Evolutionary conservation across 1,284 basidiomycete species (phyloP).

Genomic region (Psilocybe mexicana): DNA sequence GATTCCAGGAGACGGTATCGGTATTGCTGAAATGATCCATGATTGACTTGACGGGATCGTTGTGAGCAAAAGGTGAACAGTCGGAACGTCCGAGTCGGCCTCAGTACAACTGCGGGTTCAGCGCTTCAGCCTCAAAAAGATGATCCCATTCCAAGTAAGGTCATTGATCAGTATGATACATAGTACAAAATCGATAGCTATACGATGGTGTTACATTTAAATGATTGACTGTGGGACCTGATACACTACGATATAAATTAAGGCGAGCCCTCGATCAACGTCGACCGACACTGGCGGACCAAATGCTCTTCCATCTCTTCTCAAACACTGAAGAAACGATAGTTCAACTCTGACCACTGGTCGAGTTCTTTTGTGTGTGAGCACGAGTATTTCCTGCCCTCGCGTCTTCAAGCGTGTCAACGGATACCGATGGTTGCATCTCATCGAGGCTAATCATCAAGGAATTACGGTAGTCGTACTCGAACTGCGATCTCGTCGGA

Average conservation of each 20-base stretch:
- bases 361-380: not conserved
- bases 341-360: not conserved
- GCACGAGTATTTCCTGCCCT: not conserved
- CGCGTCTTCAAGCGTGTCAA: not conserved
- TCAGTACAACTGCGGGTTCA: no score
- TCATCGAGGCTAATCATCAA: slow-evolving; percentile 10
- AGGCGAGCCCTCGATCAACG: not conserved
- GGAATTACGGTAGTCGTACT: slow-evolving; percentile 10
- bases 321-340: not conserved
- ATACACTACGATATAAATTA: slow-evolving; percentile 1
- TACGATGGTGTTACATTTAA: not conserved
- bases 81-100: no score
- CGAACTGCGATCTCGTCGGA: slow-evolving; percentile 13
- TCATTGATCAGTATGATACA: not conserved
- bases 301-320: not conserved
- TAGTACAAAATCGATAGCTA: not conserved
- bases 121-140: no score
- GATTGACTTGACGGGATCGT: no score
- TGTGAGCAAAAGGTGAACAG: no score
- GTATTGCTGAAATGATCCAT: no score
- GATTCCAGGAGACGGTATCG: no score
- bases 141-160: no score
- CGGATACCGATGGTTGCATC: not conserved
- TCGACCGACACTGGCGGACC: not conserved
- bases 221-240: not conserved